phyloP scores from a whole-genome alignment of 768 basidiomycete species.

The Chlorophyllum brunneum region DNA sequence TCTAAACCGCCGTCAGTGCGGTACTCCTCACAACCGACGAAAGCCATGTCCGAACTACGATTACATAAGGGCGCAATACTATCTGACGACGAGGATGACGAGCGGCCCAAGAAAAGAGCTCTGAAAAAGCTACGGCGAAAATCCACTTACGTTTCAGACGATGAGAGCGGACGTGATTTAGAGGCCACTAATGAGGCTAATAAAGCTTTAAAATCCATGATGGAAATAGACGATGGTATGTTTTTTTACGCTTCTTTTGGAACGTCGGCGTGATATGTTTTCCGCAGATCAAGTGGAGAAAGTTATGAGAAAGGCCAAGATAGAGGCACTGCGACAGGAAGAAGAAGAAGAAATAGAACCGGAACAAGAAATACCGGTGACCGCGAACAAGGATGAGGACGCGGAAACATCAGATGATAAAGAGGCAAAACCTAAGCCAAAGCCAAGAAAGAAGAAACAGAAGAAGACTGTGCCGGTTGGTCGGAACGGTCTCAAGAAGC shows the following conservation, averaged over 20 bases:
- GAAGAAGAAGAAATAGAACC: slow-evolving; percentile 21
- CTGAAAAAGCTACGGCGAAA: slow-evolving; percentile 28
- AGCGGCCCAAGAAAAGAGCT: slow-evolving; percentile 23
- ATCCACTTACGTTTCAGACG: slow-evolving; percentile 26
- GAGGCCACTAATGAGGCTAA: slow-evolving; percentile 30
- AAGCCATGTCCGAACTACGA: slow-evolving; percentile 24
- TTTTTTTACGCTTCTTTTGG: not conserved
- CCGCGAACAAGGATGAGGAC: slow-evolving; percentile 27
- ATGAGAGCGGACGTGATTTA: slow-evolving; percentile 26
- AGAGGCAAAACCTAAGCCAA: slow-evolving; percentile 32
- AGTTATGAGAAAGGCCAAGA: slow-evolving; percentile 19
- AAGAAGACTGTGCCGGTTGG: slow-evolving; percentile 74
- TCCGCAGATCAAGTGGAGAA: slow-evolving; percentile 29
- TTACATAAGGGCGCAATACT: slow-evolving; percentile 46
- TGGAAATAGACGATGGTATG: slow-evolving; percentile 77
- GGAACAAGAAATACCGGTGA: slow-evolving; percentile 14
- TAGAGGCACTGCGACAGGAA: slow-evolving; percentile 13
- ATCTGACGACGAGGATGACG: slow-evolving; percentile 63
- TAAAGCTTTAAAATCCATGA: slow-evolving; percentile 53
- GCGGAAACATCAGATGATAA: slow-evolving; percentile 35
- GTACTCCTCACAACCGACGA: slow-evolving; percentile 5
- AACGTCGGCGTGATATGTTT: not conserved
- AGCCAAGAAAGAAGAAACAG: slow-evolving; percentile 45
- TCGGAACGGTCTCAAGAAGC: slow-evolving; percentile 74
- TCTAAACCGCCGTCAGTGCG: slow-evolving; percentile 12